These are phyloP conservation scores for Phytophthora podocarpi DNA, from an alignment of 352 stramenopile species.

Conservation along the genomic window DNA sequence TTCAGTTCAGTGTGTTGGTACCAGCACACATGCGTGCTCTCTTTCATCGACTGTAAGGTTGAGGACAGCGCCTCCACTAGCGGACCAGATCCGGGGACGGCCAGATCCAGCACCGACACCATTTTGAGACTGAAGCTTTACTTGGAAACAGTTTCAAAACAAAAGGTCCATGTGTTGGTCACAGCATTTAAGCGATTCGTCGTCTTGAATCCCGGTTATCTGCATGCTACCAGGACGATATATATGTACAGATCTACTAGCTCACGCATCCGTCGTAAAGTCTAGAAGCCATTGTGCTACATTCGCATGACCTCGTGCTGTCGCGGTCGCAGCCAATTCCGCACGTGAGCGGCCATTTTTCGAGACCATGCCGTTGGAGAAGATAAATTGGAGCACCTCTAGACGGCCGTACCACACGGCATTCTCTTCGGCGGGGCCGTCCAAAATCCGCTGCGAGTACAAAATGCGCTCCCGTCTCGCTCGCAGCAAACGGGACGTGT, in stretches of 20 bases:
- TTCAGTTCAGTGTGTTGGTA: too few relatives aligned
- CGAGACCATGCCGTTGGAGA: conserved; percentile 29
- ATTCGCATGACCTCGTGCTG: conserved; percentile 11
- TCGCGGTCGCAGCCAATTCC: conserved; percentile 28
- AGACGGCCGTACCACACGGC: conserved; percentile 36
- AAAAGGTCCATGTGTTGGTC: too few relatives aligned
- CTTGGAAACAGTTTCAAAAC: too few relatives aligned
- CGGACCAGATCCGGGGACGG: too few relatives aligned
- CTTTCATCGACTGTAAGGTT: too few relatives aligned
- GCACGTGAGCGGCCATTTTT: conserved; percentile 28
- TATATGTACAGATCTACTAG: background rate
- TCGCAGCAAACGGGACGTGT: conserved; percentile 9
- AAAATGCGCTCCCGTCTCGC: conserved; percentile 24
- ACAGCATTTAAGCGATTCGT: too few relatives aligned
- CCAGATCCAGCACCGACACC: background rate
- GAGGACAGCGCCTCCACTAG: too few relatives aligned
- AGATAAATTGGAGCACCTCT: conserved; percentile 37
- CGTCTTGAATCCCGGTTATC: too few relatives aligned
- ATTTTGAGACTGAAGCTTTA: background rate
- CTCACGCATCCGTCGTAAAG: conserved; percentile 19
- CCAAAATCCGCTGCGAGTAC: conserved; percentile 24
- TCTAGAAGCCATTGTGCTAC: conserved; percentile 31
- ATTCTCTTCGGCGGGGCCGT: conserved; percentile 35
- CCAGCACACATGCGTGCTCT: too few relatives aligned
- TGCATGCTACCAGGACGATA: too few relatives aligned